Percentiles rank a stretch among this genome's conserved stretches.
These are phyloP conservation scores for Echites panduratus DNA, from an alignment of 257 asterid genomes.

Conservation along the genomic window DNA sequence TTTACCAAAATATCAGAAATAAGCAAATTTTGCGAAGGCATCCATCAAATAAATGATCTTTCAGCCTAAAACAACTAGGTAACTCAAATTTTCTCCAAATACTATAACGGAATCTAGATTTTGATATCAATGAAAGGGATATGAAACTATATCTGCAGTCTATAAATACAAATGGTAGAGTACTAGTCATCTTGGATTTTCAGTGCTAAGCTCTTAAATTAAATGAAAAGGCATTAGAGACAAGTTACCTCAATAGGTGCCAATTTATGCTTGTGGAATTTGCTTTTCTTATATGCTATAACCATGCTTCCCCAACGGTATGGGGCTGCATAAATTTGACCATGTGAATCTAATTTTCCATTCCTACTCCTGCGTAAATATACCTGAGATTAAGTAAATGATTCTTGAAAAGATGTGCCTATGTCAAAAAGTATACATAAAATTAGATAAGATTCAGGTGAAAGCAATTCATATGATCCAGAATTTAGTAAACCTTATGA, in stretches of 20 bases:
- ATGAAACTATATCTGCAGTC: neutral
- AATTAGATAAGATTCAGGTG: conserved; percentile 3
- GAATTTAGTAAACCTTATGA: neutral
- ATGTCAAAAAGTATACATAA: conserved; percentile 20
- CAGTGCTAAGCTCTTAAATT: neutral
- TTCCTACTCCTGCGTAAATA: conserved; percentile 90
- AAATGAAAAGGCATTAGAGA: conserved; percentile 12
- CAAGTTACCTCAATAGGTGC: conserved; percentile 62
- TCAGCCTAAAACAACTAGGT: neutral
- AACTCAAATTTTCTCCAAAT: neutral
- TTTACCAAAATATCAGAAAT: neutral
- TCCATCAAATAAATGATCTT: neutral
- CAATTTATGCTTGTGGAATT: conserved; percentile 63
- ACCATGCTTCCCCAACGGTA: conserved; percentile 97
- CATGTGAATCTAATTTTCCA: conserved; percentile 68
- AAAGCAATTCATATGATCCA: neutral
- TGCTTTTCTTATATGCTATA: conserved; percentile 74
- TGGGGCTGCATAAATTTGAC: conserved; percentile 83
- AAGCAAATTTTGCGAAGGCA: neutral
- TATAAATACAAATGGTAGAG: neutral
- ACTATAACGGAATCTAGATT: neutral
- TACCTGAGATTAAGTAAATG: conserved; percentile 75
- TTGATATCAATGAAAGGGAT: too few relatives aligned
- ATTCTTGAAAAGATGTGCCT: conserved; percentile 21
- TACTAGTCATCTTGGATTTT: neutral